Percentiles rank a stretch among this genome's conserved stretches.
Evolutionary conservation across 2,329 filamentous ascomycete genomes (phyloP).

Genomic region (Paraphoma sp.): DNA sequence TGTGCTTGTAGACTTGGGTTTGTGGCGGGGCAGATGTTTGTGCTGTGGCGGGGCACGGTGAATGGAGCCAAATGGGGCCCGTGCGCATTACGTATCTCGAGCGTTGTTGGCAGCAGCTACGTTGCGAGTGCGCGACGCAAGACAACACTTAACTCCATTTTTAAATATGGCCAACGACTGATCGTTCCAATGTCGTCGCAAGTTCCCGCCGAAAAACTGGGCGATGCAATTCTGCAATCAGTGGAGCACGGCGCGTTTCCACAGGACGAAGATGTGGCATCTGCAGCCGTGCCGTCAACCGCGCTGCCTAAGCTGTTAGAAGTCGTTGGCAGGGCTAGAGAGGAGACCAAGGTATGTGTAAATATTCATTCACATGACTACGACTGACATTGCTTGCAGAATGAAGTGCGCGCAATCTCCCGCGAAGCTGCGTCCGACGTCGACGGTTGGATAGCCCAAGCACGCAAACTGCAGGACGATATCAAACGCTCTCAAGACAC

Average conservation of each 20-base stretch:
- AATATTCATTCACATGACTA: neutral
- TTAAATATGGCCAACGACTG: slow-evolving; percentile 22
- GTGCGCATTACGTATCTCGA: slow-evolving; percentile 10
- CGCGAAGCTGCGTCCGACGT: slow-evolving; percentile 79
- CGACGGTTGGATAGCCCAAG: slow-evolving; percentile 84
- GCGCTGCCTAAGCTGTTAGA: slow-evolving; percentile 59
- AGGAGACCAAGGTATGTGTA: slow-evolving; percentile 59
- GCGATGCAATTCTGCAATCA: slow-evolving; percentile 69
- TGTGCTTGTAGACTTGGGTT: neutral
- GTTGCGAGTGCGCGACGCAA: slow-evolving; percentile 7
- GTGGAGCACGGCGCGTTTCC: slow-evolving; percentile 64
- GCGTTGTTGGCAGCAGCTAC: slow-evolving; percentile 7
- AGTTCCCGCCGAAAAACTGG: slow-evolving; percentile 51
- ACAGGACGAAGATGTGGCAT: slow-evolving; percentile 62
- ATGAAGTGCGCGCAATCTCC: slow-evolving; percentile 78
- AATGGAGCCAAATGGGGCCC: slow-evolving; percentile 11
- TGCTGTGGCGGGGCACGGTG: slow-evolving; percentile 24
- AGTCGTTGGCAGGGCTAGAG: slow-evolving; percentile 58
- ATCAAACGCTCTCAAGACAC: slow-evolving; percentile 80
- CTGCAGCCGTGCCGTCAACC: slow-evolving; percentile 58
- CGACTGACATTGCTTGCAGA: slow-evolving; percentile 49
- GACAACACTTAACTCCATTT: neutral
- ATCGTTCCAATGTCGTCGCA: slow-evolving; percentile 34
- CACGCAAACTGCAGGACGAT: slow-evolving; percentile 83
- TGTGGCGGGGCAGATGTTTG: slow-evolving; percentile 24